Conservation (phyloP, 1,284 basidiomycete species). For the Apiotrichum mycotoxinovorans region DNA sequence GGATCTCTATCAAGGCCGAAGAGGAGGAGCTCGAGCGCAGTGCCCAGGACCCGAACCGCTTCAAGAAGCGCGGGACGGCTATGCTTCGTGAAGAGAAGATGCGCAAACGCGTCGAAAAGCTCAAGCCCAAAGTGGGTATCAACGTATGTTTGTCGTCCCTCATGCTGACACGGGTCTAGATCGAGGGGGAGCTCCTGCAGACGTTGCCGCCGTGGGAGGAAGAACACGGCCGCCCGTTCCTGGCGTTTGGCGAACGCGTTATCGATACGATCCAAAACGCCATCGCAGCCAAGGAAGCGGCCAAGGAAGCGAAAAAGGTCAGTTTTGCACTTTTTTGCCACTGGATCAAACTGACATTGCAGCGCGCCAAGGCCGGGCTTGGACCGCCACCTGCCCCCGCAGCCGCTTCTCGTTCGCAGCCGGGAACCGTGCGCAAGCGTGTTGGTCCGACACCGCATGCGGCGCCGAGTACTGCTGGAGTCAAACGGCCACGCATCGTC, state of each 20-base stretch:
- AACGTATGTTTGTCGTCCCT: not conserved
- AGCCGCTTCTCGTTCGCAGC: not conserved
- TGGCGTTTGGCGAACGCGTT: slow-evolving; percentile 80
- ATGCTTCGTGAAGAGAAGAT: slow-evolving; percentile 93
- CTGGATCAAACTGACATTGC: slow-evolving; percentile 1
- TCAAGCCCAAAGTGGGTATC: slow-evolving; percentile 81
- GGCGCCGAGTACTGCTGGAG: not conserved
- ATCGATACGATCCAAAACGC: slow-evolving; percentile 72
- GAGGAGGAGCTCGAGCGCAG: slow-evolving; percentile 72
- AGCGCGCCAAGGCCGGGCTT: slow-evolving; percentile 29
- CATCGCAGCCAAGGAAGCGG: slow-evolving; percentile 58
- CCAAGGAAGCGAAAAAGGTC: slow-evolving; percentile 70
- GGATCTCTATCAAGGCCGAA: slow-evolving; percentile 86
- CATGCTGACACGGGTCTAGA: slow-evolving; percentile 52
- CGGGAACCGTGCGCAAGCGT: slow-evolving; percentile 26
- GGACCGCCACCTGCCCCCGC: slow-evolving; percentile 20
- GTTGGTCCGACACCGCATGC: slow-evolving; percentile 38
- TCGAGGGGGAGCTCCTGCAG: slow-evolving; percentile 79
- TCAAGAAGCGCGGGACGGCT: slow-evolving; percentile 59
- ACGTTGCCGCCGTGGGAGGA: slow-evolving; percentile 86
- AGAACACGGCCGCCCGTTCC: slow-evolving; percentile 69
- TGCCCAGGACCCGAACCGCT: slow-evolving; percentile 45
- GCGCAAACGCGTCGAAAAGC: slow-evolving; percentile 88
- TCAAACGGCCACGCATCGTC: slow-evolving; percentile 19
- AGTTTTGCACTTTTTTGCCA: slow-evolving; percentile 1